phyloP scores from a whole-genome alignment of 2,329 filamentous ascomycete genomes.

The Phyllosticta citriasiana region DNA sequence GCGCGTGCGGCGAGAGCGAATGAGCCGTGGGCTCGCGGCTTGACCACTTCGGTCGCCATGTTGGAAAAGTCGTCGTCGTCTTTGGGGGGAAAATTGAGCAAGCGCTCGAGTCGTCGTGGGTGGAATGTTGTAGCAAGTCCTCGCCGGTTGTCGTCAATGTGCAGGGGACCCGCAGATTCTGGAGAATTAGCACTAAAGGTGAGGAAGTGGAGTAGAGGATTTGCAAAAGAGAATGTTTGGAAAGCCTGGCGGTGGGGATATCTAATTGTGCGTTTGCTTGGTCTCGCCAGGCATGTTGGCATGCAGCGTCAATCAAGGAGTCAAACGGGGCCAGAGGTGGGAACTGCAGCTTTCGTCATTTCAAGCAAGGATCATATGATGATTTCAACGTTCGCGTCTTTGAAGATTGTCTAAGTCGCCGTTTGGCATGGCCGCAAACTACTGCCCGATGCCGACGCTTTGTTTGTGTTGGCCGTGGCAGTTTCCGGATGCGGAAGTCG shows the following conservation, averaged over 20 bases:
- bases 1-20: conserved; percentile 2
- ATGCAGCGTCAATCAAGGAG: conserved; percentile 6
- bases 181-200: neutral
- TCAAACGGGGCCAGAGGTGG: conserved; percentile 1
- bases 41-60: conserved; percentile 8
- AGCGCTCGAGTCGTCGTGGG: neutral
- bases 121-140: neutral
- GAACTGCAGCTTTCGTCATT: conserved; percentile 4
- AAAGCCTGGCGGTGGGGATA: neutral
- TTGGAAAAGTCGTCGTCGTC: neutral
- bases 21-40: neutral
- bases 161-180: neutral
- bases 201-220: neutral
- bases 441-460: conserved; percentile 2
- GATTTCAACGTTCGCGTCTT: conserved; percentile 7
- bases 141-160: neutral
- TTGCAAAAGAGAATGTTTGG: neutral
- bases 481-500: conserved; percentile 7
- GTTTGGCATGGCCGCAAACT: conserved; percentile 5
- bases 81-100: neutral
- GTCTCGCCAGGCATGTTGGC: neutral
- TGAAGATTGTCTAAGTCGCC: neutral
- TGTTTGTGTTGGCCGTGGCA: neutral
- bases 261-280: neutral
- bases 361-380: conserved; percentile 6